Evolutionary conservation across 2,329 filamentous ascomycete genomes (phyloP), one percentile per base, ranked within the genome.

Genomic region (Domatiomyces catenatus): DNA sequence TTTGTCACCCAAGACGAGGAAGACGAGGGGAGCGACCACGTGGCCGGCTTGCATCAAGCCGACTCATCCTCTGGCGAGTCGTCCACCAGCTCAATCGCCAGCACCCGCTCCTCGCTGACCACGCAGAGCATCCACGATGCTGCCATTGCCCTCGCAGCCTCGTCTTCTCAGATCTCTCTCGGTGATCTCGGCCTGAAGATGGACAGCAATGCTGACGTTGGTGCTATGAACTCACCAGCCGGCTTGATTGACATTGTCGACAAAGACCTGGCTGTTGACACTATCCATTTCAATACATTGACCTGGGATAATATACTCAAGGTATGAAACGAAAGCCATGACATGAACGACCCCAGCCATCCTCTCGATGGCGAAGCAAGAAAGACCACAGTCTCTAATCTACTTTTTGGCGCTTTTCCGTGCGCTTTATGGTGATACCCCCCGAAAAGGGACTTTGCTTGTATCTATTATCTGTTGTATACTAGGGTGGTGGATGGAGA

Each of bases 211-310:
- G 15, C 10, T 39, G 32, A 5, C 15, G 32, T 15, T 39, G 32
- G 10, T 39, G 8, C 10, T 39, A 12, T 12, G 32, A 39, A 39
- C 5, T 15, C 32, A 15, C 32, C 10, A 39, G 32, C 15, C 32
- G 12, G 32, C 32, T 15, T 39, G 32, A 39, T 39, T 39, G 32
- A 39, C 15, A 39, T 39, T 15, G 32, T 39, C 32, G 32, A 39
- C 32, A 15, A 39, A 39, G 32, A 39, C 5, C 3, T 39, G 10
- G 10, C 8, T 2, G 6, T 48, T 26, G 43, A 36, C 48, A 36
- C 56, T n/a, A 51, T 59, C 18, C 58, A 59, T 46, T 57, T 59
- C 51, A 59, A 59, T 42, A 57, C 58, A 4, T 50, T 52, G 32
- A 59, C 58, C 2, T 59, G 58, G 58, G 58, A 59, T 50, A 50